A percentile compares a stretch with the other conserved stretches of the same genome.
phyloP scores from a whole-genome alignment of 768 basidiomycete genomes.

The Postia placenta region DNA sequence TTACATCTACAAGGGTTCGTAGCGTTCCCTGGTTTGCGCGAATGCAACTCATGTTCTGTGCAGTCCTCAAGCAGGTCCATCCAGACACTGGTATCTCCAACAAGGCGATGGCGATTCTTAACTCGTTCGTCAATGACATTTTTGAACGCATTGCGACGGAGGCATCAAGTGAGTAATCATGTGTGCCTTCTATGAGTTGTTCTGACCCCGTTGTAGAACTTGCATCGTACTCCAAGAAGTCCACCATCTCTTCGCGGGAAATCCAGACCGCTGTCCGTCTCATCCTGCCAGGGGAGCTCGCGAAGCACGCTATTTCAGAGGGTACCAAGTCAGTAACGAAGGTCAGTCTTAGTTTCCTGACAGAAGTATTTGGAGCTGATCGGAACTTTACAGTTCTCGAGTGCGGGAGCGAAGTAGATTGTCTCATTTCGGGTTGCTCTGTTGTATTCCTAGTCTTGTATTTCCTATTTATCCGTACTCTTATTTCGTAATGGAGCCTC shows the following conservation, averaged over 20 bases:
- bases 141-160: slow-evolving; percentile 90
- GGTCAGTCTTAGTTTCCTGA: slow-evolving; percentile 17
- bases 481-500: not conserved
- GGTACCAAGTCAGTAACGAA: slow-evolving; percentile 77
- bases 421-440: slow-evolving; percentile 15
- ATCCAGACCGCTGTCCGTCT: slow-evolving; percentile 95
- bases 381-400: slow-evolving; percentile 31
- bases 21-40: not conserved
- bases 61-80: slow-evolving; percentile 95
- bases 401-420: slow-evolving; percentile 37
- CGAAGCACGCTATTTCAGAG: slow-evolving; percentile 98
- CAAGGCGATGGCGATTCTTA: slow-evolving; percentile 90
- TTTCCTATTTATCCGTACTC: slow-evolving; percentile 8
- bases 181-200: not conserved
- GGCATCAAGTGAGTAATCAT: slow-evolving; percentile 63
- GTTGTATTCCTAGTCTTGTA: slow-evolving; percentile 16
- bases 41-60: slow-evolving; percentile 4
- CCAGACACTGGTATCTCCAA: slow-evolving; percentile 99
- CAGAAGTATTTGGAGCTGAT: not conserved
- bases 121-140: slow-evolving; percentile 92
- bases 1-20: slow-evolving; percentile 89
- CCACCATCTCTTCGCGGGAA: slow-evolving; percentile 96
- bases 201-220: slow-evolving; percentile 51
- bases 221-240: slow-evolving; percentile 97
- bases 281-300: slow-evolving; percentile 94